Conservation (phyloP, 1,284 basidiomycete genomes). For the Malassezia slooffiae region DNA sequence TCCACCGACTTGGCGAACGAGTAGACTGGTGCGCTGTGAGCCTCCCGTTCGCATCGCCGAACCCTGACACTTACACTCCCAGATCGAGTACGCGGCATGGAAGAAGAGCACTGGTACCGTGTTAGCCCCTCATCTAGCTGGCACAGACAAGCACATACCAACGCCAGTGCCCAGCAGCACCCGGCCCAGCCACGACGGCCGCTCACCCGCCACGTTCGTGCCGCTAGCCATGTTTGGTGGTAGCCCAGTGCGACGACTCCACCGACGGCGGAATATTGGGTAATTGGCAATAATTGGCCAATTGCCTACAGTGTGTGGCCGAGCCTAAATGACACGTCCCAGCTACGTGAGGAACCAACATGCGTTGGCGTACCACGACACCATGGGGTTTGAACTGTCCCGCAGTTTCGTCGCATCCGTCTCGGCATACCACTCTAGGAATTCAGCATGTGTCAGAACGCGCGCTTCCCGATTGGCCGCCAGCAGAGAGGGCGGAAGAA, state of each 20-base stretch:
- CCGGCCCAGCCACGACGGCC: too few species aligned
- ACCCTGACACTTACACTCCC: slow-evolving; percentile 12
- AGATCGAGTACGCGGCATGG: slow-evolving; percentile 18
- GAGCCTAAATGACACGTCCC: too few species aligned
- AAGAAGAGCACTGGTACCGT: slow-evolving; percentile 12
- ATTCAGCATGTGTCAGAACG: slow-evolving; percentile 57
- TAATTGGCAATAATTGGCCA: too few species aligned
- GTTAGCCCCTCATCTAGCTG: too few species aligned
- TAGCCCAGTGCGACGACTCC: too few species aligned
- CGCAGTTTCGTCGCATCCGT: slow-evolving; percentile 56
- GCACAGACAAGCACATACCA: too few species aligned
- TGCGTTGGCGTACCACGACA: slow-evolving; percentile 79
- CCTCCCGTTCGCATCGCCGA: background rate
- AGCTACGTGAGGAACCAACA: slow-evolving; percentile 50
- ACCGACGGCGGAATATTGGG: too few species aligned
- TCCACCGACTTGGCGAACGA: slow-evolving; percentile 16
- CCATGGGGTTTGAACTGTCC: slow-evolving; percentile 75
- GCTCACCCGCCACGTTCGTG: too few species aligned
- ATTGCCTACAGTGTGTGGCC: too few species aligned
- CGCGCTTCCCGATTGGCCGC: slow-evolving; percentile 2
- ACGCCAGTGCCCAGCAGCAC: too few species aligned
- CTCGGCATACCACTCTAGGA: slow-evolving; percentile 70
- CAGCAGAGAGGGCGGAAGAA: slow-evolving; percentile 11
- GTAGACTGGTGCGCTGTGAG: slow-evolving; percentile 11
- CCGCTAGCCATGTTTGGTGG: too few species aligned